Conservation (phyloP, 331 rosid species). For the Dryas integrifolia region DNA sequence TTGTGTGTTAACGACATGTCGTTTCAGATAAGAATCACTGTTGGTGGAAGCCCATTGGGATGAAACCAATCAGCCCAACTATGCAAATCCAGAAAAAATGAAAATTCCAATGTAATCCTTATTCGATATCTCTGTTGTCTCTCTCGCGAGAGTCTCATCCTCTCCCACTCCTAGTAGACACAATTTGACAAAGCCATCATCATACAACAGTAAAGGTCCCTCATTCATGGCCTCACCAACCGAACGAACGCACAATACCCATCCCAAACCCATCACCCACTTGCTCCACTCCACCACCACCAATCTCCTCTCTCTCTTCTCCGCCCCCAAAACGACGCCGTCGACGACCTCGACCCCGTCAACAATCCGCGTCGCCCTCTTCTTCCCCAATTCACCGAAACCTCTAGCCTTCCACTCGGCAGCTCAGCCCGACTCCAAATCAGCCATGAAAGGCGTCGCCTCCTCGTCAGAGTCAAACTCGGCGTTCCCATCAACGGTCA, state of each 20-base stretch:
- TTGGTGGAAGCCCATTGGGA: too few species aligned
- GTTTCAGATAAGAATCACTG: too few species aligned
- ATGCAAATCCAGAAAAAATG: neutral
- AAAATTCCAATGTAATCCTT: neutral
- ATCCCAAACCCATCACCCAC: constrained; percentile 37
- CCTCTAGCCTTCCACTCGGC: constrained; percentile 32
- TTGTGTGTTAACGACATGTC: too few species aligned
- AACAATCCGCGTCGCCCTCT: constrained; percentile 42
- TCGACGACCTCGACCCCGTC: constrained; percentile 16
- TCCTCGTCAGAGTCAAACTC: constrained; percentile 40
- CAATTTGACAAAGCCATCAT: neutral
- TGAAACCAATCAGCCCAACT: too few species aligned
- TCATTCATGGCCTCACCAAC: constrained; percentile 42
- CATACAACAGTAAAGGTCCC: neutral
- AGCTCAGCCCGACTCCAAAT: constrained; percentile 42
- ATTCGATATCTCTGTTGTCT: neutral
- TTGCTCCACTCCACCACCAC: constrained; percentile 58
- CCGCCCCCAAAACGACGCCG: constrained; percentile 37
- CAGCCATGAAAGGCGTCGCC: constrained; percentile 31
- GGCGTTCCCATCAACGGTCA: constrained; percentile 49
- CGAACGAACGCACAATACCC: constrained; percentile 25
- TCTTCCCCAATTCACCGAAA: constrained; percentile 38
- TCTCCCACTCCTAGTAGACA: neutral
- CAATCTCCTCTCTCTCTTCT: constrained; percentile 52
- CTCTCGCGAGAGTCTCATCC: constrained; percentile 13